Evolutionary conservation across 164 flowering plant genomes (phyloP).

Genomic region (Echeveria elegans): DNA sequence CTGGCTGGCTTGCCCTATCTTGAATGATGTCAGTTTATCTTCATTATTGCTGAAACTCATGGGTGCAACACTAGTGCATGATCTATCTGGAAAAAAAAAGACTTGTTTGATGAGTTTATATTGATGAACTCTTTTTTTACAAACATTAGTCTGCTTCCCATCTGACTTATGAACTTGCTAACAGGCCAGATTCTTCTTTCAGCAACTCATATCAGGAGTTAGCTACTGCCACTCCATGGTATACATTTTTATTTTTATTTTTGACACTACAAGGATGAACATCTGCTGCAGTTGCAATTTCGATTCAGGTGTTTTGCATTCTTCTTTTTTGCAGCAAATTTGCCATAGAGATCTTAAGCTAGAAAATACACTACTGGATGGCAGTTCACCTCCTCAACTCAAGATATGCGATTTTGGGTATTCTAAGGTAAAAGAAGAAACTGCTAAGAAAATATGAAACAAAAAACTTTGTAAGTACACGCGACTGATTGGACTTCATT

Average conservation of each 20-base stretch:
- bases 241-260: not conserved
- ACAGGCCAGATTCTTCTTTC: constrained; percentile 10
- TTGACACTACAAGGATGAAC: not conserved
- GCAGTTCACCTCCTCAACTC: constrained; percentile 1
- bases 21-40: not conserved
- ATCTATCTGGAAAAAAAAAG: constrained; percentile 1
- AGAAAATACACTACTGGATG: constrained; percentile 6
- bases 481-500: not conserved
- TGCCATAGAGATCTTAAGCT: constrained; percentile 10
- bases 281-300: not conserved
- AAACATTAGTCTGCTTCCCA: not conserved
- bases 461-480: not conserved
- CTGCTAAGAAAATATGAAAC: no score
- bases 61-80: constrained; percentile 3
- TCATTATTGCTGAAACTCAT: not conserved
- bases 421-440: not conserved
- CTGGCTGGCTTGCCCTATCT: not conserved
- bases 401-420: constrained; percentile 10
- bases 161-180: not conserved
- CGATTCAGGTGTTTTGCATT: not conserved
- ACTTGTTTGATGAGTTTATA: not conserved
- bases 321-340: constrained; percentile 1
- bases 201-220: constrained; percentile 11
- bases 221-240: constrained; percentile 10
- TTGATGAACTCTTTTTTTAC: not conserved